Percentiles rank a stretch among this genome's conserved stretches.
These are phyloP conservation scores for Hypoxylon sp. DNA, from an alignment of 2,329 filamentous ascomycete genomes.

Conservation along the genomic window DNA sequence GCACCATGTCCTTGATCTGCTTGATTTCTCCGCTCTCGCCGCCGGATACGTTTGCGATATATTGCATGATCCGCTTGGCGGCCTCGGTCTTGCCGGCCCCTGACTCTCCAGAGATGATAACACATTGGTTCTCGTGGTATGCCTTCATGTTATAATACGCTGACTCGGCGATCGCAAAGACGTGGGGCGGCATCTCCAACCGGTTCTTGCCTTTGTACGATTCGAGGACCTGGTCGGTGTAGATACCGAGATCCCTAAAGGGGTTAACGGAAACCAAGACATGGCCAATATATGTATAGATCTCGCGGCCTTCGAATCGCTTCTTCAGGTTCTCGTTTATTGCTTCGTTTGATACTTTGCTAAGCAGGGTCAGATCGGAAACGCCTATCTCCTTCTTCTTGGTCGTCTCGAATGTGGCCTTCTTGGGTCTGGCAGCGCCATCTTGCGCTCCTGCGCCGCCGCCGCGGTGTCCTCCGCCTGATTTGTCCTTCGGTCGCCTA, in stretches of 20 bases:
- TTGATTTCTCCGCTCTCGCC: slow-evolving; percentile 89
- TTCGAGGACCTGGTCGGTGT: slow-evolving; percentile 93
- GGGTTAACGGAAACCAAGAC: slow-evolving; percentile 99
- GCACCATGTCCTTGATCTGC: slow-evolving; percentile 98
- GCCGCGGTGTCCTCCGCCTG: slow-evolving; percentile 60
- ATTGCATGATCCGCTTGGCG: slow-evolving; percentile 99
- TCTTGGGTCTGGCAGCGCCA: slow-evolving; percentile 80
- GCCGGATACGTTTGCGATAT: slow-evolving; percentile 96
- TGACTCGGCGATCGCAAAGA: slow-evolving; percentile 96
- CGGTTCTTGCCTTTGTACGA: slow-evolving; percentile 98
- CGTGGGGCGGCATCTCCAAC: slow-evolving; percentile 93
- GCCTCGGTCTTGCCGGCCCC: slow-evolving; percentile 99
- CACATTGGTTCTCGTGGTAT: slow-evolving; percentile 98
- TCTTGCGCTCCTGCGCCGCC: slow-evolving; percentile 57
- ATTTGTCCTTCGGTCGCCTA: slow-evolving; percentile 65
- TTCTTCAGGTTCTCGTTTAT: slow-evolving; percentile 99
- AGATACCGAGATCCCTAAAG: slow-evolving; percentile 97
- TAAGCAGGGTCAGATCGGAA: slow-evolving; percentile 95
- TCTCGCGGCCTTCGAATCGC: slow-evolving; percentile 96
- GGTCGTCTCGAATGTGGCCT: slow-evolving; percentile 93
- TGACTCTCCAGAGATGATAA: slow-evolving; percentile 98
- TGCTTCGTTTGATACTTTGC: slow-evolving; percentile 98
- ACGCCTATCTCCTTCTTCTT: slow-evolving; percentile 99
- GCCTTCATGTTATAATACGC: slow-evolving; percentile 99
- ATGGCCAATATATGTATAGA: slow-evolving; percentile 99